phyloP scores from a whole-genome alignment of 768 basidiomycete genomes.

The Hygrocybe punicea region DNA sequence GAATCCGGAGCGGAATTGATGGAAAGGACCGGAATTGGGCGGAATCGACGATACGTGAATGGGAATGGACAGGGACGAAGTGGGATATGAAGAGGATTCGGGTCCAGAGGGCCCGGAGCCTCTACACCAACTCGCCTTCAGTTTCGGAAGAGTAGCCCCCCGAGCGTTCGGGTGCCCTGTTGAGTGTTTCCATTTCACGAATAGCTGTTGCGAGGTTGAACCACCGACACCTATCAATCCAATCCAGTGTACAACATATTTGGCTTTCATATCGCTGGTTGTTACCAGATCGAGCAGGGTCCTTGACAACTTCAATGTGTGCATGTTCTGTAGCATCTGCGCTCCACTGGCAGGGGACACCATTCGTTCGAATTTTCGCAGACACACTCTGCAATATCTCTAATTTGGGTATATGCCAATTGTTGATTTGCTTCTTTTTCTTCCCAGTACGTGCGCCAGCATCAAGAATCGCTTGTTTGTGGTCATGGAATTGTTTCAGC shows the following conservation, averaged over 20 bases:
- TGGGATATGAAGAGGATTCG: no score
- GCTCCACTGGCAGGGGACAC: conserved; percentile 22
- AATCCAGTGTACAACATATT: conserved; percentile 21
- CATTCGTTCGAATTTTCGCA: conserved; percentile 11
- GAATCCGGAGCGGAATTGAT: no score
- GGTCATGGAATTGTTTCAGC: conserved; percentile 23
- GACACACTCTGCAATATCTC: conserved; percentile 26
- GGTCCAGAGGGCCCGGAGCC: no score
- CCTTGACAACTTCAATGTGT: conserved; percentile 21
- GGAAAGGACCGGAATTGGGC: no score
- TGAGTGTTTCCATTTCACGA: not conserved
- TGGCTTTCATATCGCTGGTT: conserved; percentile 19
- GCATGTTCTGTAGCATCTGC: conserved; percentile 23
- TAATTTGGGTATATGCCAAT: conserved; percentile 35
- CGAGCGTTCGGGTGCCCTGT: not conserved
- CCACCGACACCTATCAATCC: conserved; percentile 11
- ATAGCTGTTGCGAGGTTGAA: conserved; percentile 17
- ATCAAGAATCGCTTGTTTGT: conserved; percentile 25
- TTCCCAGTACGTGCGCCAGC: conserved; percentile 14
- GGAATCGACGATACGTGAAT: no score
- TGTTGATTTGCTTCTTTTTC: conserved; percentile 14
- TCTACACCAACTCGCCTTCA: conserved; percentile 3
- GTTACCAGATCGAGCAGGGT: conserved; percentile 17
- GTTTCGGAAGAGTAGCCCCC: not conserved
- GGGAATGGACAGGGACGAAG: no score